phyloP scores from a whole-genome alignment of 495 filamentous ascomycete species.

The Penicillium longicatenatum region DNA sequence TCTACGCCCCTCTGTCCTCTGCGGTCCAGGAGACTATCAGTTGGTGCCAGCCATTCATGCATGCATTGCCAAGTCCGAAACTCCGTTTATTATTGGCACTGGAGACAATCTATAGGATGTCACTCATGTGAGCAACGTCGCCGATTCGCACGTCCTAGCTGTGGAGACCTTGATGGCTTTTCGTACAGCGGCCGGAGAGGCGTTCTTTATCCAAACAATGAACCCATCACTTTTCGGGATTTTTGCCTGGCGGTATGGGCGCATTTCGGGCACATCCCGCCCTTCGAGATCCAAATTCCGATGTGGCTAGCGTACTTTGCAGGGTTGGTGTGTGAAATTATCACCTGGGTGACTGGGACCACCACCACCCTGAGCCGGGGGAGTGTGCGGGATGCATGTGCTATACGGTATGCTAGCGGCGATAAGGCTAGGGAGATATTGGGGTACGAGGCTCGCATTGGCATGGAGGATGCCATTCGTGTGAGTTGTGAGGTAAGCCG shows the following conservation, averaged over 20 bases:
- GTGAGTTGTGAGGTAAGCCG: conserved; percentile 50
- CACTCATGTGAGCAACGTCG: conserved; percentile 61
- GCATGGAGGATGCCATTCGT: conserved; percentile 57
- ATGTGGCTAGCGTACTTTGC: conserved; percentile 48
- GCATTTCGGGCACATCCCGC: conserved; percentile 58
- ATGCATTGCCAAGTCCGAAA: conserved; percentile 57
- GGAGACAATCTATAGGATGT: conserved; percentile 63
- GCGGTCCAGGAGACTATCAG: conserved; percentile 58
- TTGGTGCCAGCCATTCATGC: conserved; percentile 55
- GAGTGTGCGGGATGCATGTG: conserved; percentile 57
- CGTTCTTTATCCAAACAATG: conserved; percentile 67
- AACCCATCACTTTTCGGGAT: conserved; percentile 61
- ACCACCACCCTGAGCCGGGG: conserved; percentile 56
- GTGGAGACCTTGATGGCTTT: conserved; percentile 57
- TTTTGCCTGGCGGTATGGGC: conserved; percentile 62
- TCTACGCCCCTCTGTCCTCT: conserved; percentile 58
- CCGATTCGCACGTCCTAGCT: conserved; percentile 64
- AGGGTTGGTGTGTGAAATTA: conserved; percentile 50
- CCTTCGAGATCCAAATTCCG: conserved; percentile 55
- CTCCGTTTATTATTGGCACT: conserved; percentile 57
- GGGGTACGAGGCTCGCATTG: conserved; percentile 59
- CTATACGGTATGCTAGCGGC: conserved; percentile 55
- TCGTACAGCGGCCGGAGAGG: conserved; percentile 59
- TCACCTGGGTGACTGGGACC: conserved; percentile 53
- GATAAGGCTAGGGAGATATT: conserved; percentile 58